Evolutionary conservation across 176 grass and related monocot genomes (phyloP), one percentile per base, ranked within the genome.

Genomic region (Elaeis guineensis): DNA sequence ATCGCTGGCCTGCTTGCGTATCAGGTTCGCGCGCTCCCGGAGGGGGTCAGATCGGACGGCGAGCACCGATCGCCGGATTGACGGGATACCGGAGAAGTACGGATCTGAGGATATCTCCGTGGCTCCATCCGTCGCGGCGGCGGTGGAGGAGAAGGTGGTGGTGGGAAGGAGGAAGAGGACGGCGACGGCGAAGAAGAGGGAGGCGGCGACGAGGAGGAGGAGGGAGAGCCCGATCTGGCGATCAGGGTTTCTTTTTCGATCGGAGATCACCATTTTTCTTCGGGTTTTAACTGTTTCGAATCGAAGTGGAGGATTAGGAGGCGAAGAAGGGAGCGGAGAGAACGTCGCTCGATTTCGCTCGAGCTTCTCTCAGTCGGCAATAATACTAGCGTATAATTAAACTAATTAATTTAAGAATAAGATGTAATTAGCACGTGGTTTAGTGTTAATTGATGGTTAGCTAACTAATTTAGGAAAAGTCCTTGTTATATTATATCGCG

Each of bases 1-100:
- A 66, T 89, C 86, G 30, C 72, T 72, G 19, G 79, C 75, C 75
- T 82, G 87, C 87, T 90, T 90, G 63, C 87, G 82, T 64, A 90
- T 86, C 79, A 82, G 67, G 60, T 86, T 79, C 26, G 75, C 72
- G 49, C 70, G 59, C 26, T 50, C 25, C 4, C 79, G 79, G 49
- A 90, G 64, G 61, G 78, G 75, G 54, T 86, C 79, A 21, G 79
- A 77, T 24, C 61, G 66, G 53, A 70, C 63, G 21, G 78, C 72
- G 12, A 68, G 51, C 9, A 68, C 17, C 3, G 65, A 68, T 55
- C 65, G 52, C 17, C 52, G 52, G 3, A 16, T 2, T 5, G 55
- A 18, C 4, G n/a, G 22, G 14, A 15, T 19, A 7, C 1, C 35
- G 9, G 35, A 44, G 9, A 44, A 44, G 35, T 12, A 44, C 8